A percentile compares a stretch with the other conserved stretches of the same genome.
phyloP scores from a whole-genome alignment of 169 alveolate species.

The Plasmodium blacklocki region DNA sequence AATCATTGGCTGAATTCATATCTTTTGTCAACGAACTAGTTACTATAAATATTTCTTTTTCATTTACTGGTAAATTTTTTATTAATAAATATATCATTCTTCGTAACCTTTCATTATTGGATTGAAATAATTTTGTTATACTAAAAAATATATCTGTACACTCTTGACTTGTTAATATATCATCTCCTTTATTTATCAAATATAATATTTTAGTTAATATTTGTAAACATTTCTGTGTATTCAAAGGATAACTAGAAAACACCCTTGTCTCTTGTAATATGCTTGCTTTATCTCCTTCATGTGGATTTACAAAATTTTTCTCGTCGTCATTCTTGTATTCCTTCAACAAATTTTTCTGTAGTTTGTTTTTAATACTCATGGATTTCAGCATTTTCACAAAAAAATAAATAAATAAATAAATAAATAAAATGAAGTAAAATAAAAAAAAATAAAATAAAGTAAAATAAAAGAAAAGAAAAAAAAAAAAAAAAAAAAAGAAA shows the following conservation, averaged over 20 bases:
- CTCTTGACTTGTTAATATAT: conserved; percentile 91
- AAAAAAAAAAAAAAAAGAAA: not conserved
- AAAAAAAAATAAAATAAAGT: not conserved
- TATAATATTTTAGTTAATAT: conserved; percentile 88
- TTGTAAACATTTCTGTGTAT: conserved; percentile 88
- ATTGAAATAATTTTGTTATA: conserved; percentile 95
- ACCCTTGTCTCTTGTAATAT: conserved; percentile 91
- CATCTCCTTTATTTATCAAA: conserved; percentile 89
- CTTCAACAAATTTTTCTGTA: conserved; percentile 45
- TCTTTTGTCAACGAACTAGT: conserved; percentile 96
- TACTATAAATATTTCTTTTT: conserved; percentile 94
- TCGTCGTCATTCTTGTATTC: conserved; percentile 49
- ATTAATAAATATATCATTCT: conserved; percentile 93
- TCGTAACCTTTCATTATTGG: conserved; percentile 91
- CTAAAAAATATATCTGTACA: conserved; percentile 94
- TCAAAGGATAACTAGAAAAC: conserved; percentile 90
- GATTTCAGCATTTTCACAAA: conserved; percentile 32
- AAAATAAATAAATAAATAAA: not conserved
- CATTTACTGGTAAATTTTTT: conserved; percentile 93
- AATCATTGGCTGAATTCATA: conserved; percentile 93
- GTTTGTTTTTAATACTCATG: conserved; percentile 48
- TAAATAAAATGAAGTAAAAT: not conserved
- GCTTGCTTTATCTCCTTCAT: conserved; percentile 87
- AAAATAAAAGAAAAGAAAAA: not conserved
- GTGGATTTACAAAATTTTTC: conserved; percentile 64